Base-by-base conservation (phyloP, 2,329 filamentous ascomycete species). In the Microdochium trichocladiopsis region DNA sequence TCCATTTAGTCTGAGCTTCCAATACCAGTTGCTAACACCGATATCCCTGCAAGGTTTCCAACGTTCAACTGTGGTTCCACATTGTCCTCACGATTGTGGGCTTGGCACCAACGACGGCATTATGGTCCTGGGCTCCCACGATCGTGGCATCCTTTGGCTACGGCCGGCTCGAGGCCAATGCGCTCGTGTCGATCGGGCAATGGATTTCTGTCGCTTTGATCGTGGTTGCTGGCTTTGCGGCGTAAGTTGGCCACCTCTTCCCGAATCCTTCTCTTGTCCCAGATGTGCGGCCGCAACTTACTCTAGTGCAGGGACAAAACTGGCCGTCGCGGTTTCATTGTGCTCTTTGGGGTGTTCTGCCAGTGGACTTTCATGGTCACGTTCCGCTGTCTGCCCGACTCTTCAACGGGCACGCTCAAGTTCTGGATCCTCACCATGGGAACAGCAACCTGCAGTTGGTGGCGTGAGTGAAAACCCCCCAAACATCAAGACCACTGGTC, bases 111-210 rank as follows among this genome's bases (percentile, higher is more conserved):
- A 4, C 50, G 23, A 18, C 50, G 21, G 25, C 25, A 18, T 37
- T 48, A 16, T 25, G 24, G 10, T 18, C 16, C 21, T 52, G 49
- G 22, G 47, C 24, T 11, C 50, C 50, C 21, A 49, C 43, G 14
- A 33, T 52, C 21, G 25, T 52, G 16, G 23, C 21, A 6, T 48
- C 41, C 22, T 52, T 52, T 47, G 50, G 50, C 12, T 52, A 36
- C 45, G 50, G 41, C 11, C 25, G 25, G 12, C 47, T 52, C 14
- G 14, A 9, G 16, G 45, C 50, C 3, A 52, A 52, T 36, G 50
- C 50, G 3, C 16, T 52, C 8, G 31, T 45, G n/a, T 52, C 50
- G 4, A 43, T 52, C 16, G 43, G 12, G 9, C 43, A 52, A 21
- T 52, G 50, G 50, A 22, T 52, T 10, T 3, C 6, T 33, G 28